Evolutionary conservation across 352 stramenopile species (phyloP), one percentile per base, ranked within the genome.

Genomic region (Phytophthora fragariae): DNA sequence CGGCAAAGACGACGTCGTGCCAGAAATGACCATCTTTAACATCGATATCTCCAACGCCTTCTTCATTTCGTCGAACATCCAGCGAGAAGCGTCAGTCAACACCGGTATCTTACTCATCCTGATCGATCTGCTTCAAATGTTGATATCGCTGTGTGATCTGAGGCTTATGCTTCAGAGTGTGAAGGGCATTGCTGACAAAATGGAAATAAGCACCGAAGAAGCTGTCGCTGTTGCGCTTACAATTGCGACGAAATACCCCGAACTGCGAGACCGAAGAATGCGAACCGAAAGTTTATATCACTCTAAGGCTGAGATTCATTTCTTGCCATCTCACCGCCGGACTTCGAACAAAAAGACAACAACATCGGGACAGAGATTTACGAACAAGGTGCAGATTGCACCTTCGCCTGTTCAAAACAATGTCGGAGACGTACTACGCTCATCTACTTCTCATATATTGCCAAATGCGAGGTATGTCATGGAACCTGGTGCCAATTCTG

Each of bases 21-120:
- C 80, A 0, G 69, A 88, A 53, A 65, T 79, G 15, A 62, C 86
- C 15, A 70, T 86, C 5, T 83, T 90, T 59, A 83, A 77, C 24
- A 72, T 84, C 57, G 76, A 90, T 27, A 63, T 90, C 37, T 85
- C 81, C 53, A 80, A 83, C 41, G 55, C 82, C 14, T 60, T 90
- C 3, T 90, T 75, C 14, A 70, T 88, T 14, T 68, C 80, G 2
- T 72, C 71, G 8, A 80, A 66, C 17, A 84, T 90, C 71, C 69
- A 85, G 47, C 73, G 58, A 29, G 50, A 76, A 0, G 63, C 73
- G 17, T 83, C 72, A 0, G 57, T 66, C 11, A 65, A 54, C 5
- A 82, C 80, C 1, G 75, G 72, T 5, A 29, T 71, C 4, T 44
- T 75, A 11, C 50, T 89, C 11, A 75, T 85, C 11, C 19, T 41